phyloP scores from a whole-genome alignment of 1,284 basidiomycete species.

The Inonotus obliquus region DNA sequence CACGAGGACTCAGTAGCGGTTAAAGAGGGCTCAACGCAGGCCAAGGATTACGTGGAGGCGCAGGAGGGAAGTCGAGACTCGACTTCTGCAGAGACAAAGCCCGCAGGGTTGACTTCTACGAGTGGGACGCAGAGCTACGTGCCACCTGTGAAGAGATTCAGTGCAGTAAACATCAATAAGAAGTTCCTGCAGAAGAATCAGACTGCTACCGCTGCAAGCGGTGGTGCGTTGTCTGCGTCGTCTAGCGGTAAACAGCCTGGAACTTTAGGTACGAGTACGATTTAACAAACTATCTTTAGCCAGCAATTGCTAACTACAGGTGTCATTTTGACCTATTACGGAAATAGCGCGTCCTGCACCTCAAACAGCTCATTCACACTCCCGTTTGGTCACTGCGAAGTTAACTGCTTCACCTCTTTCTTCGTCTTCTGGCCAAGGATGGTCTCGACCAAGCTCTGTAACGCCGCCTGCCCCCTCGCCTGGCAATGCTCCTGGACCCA shows the following conservation, averaged over 20 bases:
- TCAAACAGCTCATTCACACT: conserved; percentile 56
- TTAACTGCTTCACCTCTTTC: conserved; percentile 63
- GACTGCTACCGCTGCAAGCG: conserved; percentile 10
- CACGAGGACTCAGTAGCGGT: neutral
- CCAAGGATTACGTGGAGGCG: neutral
- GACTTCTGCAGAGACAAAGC: neutral
- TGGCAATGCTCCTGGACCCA: conserved; percentile 28
- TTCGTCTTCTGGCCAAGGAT: conserved; percentile 57
- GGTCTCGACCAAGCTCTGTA: conserved; percentile 75
- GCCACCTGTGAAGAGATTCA: conserved; percentile 80
- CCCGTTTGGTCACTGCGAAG: conserved; percentile 80
- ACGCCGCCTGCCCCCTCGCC: conserved; percentile 49
- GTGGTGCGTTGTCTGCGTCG: conserved; percentile 3
- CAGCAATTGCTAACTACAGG: neutral
- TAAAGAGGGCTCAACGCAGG: neutral
- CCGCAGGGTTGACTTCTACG: conserved; percentile 21
- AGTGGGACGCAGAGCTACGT: conserved; percentile 21
- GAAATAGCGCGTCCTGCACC: conserved; percentile 49
- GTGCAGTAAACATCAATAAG: conserved; percentile 86
- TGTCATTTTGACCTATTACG: conserved; percentile 5
- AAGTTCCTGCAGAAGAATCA: conserved; percentile 86
- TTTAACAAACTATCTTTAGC: conserved; percentile 11
- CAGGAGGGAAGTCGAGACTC: conserved; percentile 8
- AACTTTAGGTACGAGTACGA: conserved; percentile 37
- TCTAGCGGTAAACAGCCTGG: conserved; percentile 41